phyloP scores from a whole-genome alignment of 179 eudicot genomes.

The Beta macrorhiza region DNA sequence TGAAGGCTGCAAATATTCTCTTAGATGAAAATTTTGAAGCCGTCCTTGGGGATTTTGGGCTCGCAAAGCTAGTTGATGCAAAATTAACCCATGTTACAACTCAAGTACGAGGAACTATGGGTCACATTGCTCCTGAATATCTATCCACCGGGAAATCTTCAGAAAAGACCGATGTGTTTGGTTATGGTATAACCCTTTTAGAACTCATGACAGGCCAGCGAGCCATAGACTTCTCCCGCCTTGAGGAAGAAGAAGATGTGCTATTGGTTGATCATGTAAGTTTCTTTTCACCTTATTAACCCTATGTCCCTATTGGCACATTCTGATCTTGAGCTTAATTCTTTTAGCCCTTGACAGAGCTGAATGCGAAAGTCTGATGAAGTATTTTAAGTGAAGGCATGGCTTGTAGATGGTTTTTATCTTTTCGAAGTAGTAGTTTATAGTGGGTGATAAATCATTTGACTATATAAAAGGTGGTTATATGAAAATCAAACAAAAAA shows the following conservation, averaged over 20 bases:
- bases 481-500: too few relatives aligned
- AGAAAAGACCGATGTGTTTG: constrained; percentile 93
- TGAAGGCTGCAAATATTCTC: constrained; percentile 93
- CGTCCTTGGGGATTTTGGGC: constrained; percentile 90
- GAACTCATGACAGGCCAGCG: constrained; percentile 98
- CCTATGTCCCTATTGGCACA: not conserved
- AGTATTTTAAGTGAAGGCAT: not conserved
- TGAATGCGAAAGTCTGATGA: not conserved
- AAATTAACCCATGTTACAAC: constrained; percentile 82
- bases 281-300: not conserved
- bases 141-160: constrained; percentile 93
- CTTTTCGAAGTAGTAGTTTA: not conserved
- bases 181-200: constrained; percentile 85
- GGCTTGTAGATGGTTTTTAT: not conserved
- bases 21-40: constrained; percentile 81
- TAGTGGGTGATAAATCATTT: too few relatives aligned
- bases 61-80: constrained; percentile 75
- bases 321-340: not conserved
- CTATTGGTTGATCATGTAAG: constrained; percentile 90
- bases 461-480: too few relatives aligned
- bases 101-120: constrained; percentile 97
- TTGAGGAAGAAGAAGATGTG: constrained; percentile 97
- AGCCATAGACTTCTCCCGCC: constrained; percentile 90
- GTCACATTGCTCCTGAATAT: constrained; percentile 97
- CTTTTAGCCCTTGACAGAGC: not conserved